Conservation (phyloP, 768 basidiomycete genomes). For the Ephemerocybe angulata region DNA sequence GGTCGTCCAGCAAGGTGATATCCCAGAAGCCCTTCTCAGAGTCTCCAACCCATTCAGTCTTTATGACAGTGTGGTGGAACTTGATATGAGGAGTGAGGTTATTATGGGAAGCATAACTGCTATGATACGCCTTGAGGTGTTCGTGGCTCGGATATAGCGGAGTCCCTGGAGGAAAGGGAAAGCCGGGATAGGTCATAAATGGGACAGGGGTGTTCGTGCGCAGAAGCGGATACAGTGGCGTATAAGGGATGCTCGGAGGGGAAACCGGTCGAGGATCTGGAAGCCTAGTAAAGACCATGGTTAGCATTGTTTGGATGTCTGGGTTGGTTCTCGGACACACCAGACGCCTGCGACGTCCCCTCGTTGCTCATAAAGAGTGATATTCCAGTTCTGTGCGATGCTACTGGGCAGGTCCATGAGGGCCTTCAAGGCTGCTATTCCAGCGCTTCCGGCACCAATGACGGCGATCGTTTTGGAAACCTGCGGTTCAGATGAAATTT, state of each 20-base stretch:
- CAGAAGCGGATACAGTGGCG: slow-evolving; percentile 51
- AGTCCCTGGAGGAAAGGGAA: slow-evolving; percentile 49
- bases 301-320: neutral
- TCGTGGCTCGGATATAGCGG: slow-evolving; percentile 49
- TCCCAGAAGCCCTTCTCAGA: slow-evolving; percentile 41
- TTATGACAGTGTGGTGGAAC: slow-evolving; percentile 40
- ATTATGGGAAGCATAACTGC: slow-evolving; percentile 35
- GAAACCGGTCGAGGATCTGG: slow-evolving; percentile 25
- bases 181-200: slow-evolving; percentile 54
- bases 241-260: slow-evolving; percentile 50
- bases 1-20: slow-evolving; percentile 28
- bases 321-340: slow-evolving; percentile 22
- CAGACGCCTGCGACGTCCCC: slow-evolving; percentile 55
- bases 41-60: slow-evolving; percentile 43
- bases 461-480: slow-evolving; percentile 48
- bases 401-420: slow-evolving; percentile 45
- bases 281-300: slow-evolving; percentile 24
- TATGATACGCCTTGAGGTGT: slow-evolving; percentile 44
- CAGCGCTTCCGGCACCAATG: slow-evolving; percentile 56
- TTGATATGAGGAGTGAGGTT: slow-evolving; percentile 37
- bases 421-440: slow-evolving; percentile 49
- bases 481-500: slow-evolving; percentile 4
- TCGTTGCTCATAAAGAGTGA: slow-evolving; percentile 53
- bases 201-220: slow-evolving; percentile 55
- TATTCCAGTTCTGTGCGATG: slow-evolving; percentile 35